Conservation (phyloP, 2,329 filamentous ascomycete genomes). For the Fusarium secorum region DNA sequence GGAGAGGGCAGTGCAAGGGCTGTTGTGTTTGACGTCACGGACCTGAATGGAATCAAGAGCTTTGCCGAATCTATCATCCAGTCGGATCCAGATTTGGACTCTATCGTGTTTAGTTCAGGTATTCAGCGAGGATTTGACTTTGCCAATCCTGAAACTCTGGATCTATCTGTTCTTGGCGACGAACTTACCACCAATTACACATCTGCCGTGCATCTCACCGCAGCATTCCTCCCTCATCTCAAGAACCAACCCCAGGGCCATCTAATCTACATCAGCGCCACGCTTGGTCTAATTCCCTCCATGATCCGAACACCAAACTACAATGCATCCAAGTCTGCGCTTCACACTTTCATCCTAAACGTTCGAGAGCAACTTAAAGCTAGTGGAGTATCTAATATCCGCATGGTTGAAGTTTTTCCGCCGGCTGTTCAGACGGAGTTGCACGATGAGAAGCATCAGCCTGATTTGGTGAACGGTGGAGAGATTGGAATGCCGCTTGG, state of each 20-base stretch:
- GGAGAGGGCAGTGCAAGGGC: conserved; percentile 50
- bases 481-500: conserved; percentile 49
- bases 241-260: conserved; percentile 19
- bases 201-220: conserved; percentile 39
- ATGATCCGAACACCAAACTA: conserved; percentile 42
- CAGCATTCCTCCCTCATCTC: conserved; percentile 42
- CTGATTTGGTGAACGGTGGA: conserved; percentile 38
- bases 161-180: conserved; percentile 41
- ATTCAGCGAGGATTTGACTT: conserved; percentile 55
- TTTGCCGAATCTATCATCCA: conserved; percentile 29
- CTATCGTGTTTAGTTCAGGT: conserved; percentile 65
- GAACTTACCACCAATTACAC: conserved; percentile 43
- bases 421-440: conserved; percentile 44
- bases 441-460: conserved; percentile 40
- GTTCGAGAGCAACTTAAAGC: conserved; percentile 35
- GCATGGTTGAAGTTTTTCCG: conserved; percentile 42
- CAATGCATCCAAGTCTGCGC: conserved; percentile 40
- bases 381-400: conserved; percentile 10
- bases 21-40: conserved; percentile 54
- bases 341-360: conserved; percentile 40
- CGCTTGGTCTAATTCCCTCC: conserved; percentile 31
- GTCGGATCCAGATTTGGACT: conserved; percentile 47
- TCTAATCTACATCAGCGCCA: conserved; percentile 39
- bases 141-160: conserved; percentile 35
- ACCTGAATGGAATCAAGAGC: conserved; percentile 47